phyloP scores from a whole-genome alignment of 23 red algal genomes.

The Agarophyton chilense region DNA sequence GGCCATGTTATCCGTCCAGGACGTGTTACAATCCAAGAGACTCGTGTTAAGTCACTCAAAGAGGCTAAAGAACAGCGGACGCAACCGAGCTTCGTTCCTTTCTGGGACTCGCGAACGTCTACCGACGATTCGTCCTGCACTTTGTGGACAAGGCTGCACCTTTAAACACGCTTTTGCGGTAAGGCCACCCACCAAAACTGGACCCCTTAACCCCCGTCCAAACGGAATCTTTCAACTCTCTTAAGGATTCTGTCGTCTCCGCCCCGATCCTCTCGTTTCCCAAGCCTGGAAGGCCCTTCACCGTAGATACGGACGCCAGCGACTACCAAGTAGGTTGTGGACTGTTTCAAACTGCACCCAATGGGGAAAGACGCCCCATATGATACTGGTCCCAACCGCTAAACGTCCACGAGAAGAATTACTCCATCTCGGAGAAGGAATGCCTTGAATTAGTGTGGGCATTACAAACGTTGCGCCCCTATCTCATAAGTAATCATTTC shows the following conservation, averaged over 20 bases:
- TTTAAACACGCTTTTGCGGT: neutral
- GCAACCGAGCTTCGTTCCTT: neutral
- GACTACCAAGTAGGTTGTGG: neutral
- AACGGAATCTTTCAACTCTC: too few species aligned
- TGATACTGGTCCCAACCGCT: neutral
- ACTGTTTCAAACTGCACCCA: neutral
- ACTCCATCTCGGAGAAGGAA: neutral
- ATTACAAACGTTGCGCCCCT: neutral
- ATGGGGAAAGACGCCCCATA: neutral
- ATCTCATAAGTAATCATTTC: neutral
- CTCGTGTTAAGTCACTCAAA: neutral
- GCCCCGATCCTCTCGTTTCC: too few species aligned
- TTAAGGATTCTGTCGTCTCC: too few species aligned
- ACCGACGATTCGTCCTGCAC: neutral
- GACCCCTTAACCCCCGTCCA: too few species aligned
- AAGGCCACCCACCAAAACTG: neutral
- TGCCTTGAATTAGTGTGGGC: neutral
- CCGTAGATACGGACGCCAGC: neutral
- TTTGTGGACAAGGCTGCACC: neutral
- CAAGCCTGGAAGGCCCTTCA: neutral
- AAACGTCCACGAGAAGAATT: neutral
- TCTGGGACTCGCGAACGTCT: too few species aligned
- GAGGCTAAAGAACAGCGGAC: neutral
- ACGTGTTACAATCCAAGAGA: neutral
- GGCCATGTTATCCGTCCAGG: neutral